Evolutionary conservation across 2,329 filamentous ascomycete species (phyloP).

Genomic region (Neonectria faginata): DNA sequence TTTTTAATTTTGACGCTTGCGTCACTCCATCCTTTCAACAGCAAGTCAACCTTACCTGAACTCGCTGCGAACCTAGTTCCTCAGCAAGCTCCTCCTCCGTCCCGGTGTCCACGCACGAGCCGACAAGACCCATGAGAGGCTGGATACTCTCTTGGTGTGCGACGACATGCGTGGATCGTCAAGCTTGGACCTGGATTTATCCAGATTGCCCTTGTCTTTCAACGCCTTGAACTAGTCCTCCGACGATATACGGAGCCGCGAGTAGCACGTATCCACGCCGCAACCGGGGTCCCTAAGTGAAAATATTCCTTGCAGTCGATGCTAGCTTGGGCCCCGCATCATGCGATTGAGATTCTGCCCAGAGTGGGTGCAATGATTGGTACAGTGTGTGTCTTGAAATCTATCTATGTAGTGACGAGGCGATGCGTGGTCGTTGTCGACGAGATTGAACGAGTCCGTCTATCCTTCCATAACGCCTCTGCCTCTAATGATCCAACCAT

Average conservation of each 20-base stretch:
- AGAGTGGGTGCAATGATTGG: slow-evolving; percentile 18
- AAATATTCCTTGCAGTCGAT: background rate
- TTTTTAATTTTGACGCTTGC: background rate
- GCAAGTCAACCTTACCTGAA: slow-evolving; percentile 9
- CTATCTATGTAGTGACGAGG: background rate
- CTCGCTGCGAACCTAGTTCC: background rate
- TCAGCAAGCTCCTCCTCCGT: slow-evolving; percentile 1
- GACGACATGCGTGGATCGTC: background rate
- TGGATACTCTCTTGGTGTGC: background rate
- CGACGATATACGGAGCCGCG: background rate
- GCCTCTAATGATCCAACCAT: slow-evolving; percentile 15
- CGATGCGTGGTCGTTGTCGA: slow-evolving; percentile 5
- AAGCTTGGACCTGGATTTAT: slow-evolving; percentile 10
- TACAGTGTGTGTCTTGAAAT: background rate
- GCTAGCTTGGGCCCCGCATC: slow-evolving; percentile 7
- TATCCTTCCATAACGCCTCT: slow-evolving; percentile 17
- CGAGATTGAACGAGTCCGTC: slow-evolving; percentile 7
- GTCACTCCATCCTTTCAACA: background rate
- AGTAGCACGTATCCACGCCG: slow-evolving; percentile 10
- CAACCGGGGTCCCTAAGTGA: background rate
- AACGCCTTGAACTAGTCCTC: slow-evolving; percentile 2
- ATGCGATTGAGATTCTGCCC: slow-evolving; percentile 24
- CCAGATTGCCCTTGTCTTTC: slow-evolving; percentile 12
- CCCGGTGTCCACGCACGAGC: slow-evolving; percentile 10
- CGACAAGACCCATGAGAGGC: background rate